Percentiles rank a stretch among this genome's conserved stretches.
These are phyloP conservation scores for Lactarius quietus DNA, from an alignment of 768 basidiomycete species.

Conservation along the genomic window DNA sequence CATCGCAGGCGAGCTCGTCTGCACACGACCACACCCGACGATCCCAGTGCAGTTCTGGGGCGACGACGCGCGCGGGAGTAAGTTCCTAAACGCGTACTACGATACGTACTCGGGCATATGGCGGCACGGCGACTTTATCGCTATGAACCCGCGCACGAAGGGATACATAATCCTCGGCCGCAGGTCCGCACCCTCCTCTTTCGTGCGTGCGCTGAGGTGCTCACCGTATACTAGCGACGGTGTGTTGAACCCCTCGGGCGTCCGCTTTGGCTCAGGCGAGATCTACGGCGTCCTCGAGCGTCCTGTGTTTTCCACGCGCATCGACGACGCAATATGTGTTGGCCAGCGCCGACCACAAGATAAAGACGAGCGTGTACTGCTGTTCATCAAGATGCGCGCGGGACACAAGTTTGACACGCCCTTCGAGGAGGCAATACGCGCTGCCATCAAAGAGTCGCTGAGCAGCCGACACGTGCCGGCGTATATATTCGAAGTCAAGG, in stretches of 20 bases:
- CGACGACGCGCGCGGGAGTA: slow-evolving; percentile 49
- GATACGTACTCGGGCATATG: slow-evolving; percentile 61
- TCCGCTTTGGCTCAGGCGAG: slow-evolving; percentile 79
- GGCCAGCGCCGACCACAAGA: slow-evolving; percentile 58
- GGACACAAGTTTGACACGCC: slow-evolving; percentile 44
- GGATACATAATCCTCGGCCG: slow-evolving; percentile 52
- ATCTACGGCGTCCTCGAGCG: slow-evolving; percentile 68
- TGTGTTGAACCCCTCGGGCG: slow-evolving; percentile 75
- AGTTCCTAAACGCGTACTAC: slow-evolving; percentile 62
- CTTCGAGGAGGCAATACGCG: slow-evolving; percentile 49
- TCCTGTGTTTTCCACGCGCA: slow-evolving; percentile 39
- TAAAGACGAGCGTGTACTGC: slow-evolving; percentile 68
- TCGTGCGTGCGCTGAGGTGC: slow-evolving; percentile 16
- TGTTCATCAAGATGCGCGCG: slow-evolving; percentile 66
- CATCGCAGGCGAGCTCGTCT: slow-evolving; percentile 59
- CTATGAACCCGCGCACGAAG: slow-evolving; percentile 55
- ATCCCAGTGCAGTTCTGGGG: slow-evolving; percentile 67
- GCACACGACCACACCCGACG: slow-evolving; percentile 67
- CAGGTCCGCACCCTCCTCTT: slow-evolving; percentile 37
- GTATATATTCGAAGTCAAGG: slow-evolving; percentile 57
- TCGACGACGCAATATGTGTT: slow-evolving; percentile 72
- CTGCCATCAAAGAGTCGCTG: slow-evolving; percentile 53
- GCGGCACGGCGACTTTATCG: slow-evolving; percentile 68
- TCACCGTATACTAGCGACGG: slow-evolving; percentile 46
- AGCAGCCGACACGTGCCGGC: slow-evolving; percentile 76